phyloP scores from a whole-genome alignment of 2,329 filamentous ascomycete species.

The Neonectria neomacrospora region DNA sequence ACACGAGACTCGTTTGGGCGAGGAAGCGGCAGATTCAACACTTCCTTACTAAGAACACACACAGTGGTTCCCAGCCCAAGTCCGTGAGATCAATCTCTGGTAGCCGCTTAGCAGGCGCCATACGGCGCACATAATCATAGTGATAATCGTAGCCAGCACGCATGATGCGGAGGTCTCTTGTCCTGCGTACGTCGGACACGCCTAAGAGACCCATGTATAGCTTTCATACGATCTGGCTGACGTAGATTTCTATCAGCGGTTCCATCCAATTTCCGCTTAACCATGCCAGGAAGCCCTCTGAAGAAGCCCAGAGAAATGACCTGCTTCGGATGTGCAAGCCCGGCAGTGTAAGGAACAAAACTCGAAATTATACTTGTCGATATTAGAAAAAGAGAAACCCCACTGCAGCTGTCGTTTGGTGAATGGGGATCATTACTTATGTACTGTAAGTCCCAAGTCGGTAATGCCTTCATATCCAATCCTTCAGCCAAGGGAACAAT shows the following conservation, averaged over 20 bases:
- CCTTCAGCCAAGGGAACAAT: too few species aligned
- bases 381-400: too few species aligned
- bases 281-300: constrained; percentile 14
- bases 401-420: neutral
- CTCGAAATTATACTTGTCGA: neutral
- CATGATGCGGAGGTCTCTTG: constrained; percentile 7
- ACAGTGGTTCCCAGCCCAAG: constrained; percentile 49
- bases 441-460: too few species aligned
- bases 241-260: constrained; percentile 2
- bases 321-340: neutral
- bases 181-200: constrained; percentile 14
- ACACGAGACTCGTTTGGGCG: constrained; percentile 40
- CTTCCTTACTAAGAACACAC: constrained; percentile 47
- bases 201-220: neutral
- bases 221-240: neutral
- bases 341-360: neutral
- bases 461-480: too few species aligned
- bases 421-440: neutral
- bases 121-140: constrained; percentile 40
- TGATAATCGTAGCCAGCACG: constrained; percentile 42
- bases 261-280: neutral
- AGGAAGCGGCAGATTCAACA: constrained; percentile 46
- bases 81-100: constrained; percentile 45
- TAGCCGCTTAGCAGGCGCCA: constrained; percentile 38
- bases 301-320: neutral